These are phyloP conservation scores for Fusarium tanahbumbuense DNA, from an alignment of 2,329 filamentous ascomycete species.

Conservation along the genomic window DNA sequence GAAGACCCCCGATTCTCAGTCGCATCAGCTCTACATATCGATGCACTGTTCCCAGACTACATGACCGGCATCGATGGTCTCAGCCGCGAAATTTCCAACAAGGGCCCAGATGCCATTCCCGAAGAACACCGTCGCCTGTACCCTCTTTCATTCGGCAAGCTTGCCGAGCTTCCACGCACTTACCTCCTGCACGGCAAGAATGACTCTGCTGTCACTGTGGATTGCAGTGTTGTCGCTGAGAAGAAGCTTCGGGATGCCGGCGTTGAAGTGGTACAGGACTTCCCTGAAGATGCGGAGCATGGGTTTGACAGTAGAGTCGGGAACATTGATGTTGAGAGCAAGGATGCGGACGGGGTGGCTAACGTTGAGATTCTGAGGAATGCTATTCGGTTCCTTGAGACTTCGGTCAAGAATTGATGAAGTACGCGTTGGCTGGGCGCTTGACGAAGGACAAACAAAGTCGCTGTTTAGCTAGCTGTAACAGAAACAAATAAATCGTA, in stretches of 20 bases:
- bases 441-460: no score
- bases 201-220: conserved; percentile 38
- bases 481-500: no score
- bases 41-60: conserved; percentile 40
- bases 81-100: conserved; percentile 5
- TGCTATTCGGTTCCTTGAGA: conserved; percentile 30
- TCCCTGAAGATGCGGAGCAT: conserved; percentile 38
- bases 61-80: conserved; percentile 32
- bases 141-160: conserved; percentile 27
- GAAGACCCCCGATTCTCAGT: conserved; percentile 12
- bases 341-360: background rate
- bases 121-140: conserved; percentile 27
- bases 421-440: no score
- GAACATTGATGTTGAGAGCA: conserved; percentile 30
- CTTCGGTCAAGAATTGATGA: background rate
- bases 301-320: conserved; percentile 34
- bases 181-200: conserved; percentile 37
- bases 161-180: conserved; percentile 27
- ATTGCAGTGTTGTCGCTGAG: conserved; percentile 31
- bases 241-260: conserved; percentile 31
- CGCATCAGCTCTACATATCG: conserved; percentile 33
- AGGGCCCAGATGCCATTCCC: conserved; percentile 22
- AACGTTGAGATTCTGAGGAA: conserved; percentile 27
- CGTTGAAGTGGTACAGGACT: conserved; percentile 20
- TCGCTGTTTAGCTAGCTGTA: no score